Base-by-base conservation (phyloP, 2,329 filamentous ascomycete genomes). In the Monosporascus cannonballus region DNA sequence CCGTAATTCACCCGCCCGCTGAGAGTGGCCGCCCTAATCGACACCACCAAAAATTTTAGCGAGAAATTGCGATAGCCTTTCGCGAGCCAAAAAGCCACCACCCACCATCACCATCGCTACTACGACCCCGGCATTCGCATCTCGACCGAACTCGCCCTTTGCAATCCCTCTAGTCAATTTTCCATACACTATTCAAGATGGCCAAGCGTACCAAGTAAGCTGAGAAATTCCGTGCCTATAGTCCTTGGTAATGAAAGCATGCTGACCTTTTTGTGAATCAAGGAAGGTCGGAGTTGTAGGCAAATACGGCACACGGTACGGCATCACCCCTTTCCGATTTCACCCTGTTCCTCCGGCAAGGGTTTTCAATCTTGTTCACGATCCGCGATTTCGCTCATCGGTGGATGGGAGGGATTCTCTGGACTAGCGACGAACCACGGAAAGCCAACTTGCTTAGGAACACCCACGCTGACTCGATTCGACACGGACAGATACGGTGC, bases 261-360 rank as follows among this genome's bases (percentile, higher is more conserved):
- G n/a, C 39, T 42, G 18, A 42, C 39, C 18, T 15, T 22, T 8
- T 42, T n/a, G 18, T 45, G 42, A 27, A 15, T 8, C 24, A 45
- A 45, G 42, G 88, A 95, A 96, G 89, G 91, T 96, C 86, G 90
- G 90, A 77, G 92, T 96, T 77, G 96, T 93, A 82, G 90, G 92
- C 80, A 95, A 96, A 86, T 96, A 96, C 81, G 92, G 92, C 84
- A 92, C 88, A 74, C 90, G 91, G 87, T 95, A 88, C 77, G 86
- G 71, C 69, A 62, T 54, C 56, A 61, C 61, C 64, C 54, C 60
- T 63, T 59, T 47, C 41, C 46, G 24, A 38, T 39, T 24, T 8
- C 50, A 14, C 39, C 24, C 38, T 51, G 46, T 15, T 6, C 41
- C 27, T 53, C 25, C 36, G 46, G 20, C 30, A 24, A 15, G 4